Conservation (phyloP, 495 filamentous ascomycete species). For the Acidomyces sp. region DNA sequence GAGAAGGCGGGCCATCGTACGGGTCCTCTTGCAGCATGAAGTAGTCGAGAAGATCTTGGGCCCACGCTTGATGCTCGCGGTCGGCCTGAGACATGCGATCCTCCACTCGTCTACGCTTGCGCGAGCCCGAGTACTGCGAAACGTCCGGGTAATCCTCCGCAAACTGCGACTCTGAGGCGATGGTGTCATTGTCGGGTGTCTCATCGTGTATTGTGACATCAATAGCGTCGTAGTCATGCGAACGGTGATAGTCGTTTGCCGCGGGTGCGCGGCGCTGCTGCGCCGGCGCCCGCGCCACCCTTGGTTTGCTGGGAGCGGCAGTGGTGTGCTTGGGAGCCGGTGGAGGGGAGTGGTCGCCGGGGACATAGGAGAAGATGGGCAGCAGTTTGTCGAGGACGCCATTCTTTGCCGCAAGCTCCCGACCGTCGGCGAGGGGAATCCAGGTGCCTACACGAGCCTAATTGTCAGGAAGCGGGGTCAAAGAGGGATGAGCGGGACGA, state of each 20-base stretch:
- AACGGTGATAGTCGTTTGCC: neutral
- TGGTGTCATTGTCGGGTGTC: conserved; percentile 63
- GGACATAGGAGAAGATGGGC: conserved; percentile 79
- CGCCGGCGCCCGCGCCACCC: conserved; percentile 37
- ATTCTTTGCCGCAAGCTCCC: conserved; percentile 70
- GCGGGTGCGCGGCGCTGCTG: conserved; percentile 12
- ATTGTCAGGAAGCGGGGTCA: neutral
- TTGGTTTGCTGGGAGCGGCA: conserved; percentile 51
- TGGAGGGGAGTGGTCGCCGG: conserved; percentile 76
- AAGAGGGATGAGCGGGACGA: too few relatives aligned
- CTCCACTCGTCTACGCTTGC: conserved; percentile 61
- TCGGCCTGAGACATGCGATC: conserved; percentile 53
- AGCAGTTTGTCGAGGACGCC: conserved; percentile 66
- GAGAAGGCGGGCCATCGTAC: conserved; percentile 49
- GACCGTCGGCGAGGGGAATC: conserved; percentile 77
- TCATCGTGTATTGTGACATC: conserved; percentile 54
- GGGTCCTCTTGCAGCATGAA: conserved; percentile 65
- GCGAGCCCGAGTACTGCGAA: conserved; percentile 53
- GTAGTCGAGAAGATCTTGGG: conserved; percentile 85
- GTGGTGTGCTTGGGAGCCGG: conserved; percentile 86
- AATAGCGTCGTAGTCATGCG: conserved; percentile 39
- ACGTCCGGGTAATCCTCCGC: conserved; percentile 62
- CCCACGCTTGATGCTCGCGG: conserved; percentile 76
- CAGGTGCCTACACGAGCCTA: conserved; percentile 59
- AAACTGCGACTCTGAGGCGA: conserved; percentile 62